A percentile compares a stretch with the other conserved stretches of the same genome.
Evolutionary conservation across 768 basidiomycete species (phyloP).

Genomic region (Cystobasidium tubakii): DNA sequence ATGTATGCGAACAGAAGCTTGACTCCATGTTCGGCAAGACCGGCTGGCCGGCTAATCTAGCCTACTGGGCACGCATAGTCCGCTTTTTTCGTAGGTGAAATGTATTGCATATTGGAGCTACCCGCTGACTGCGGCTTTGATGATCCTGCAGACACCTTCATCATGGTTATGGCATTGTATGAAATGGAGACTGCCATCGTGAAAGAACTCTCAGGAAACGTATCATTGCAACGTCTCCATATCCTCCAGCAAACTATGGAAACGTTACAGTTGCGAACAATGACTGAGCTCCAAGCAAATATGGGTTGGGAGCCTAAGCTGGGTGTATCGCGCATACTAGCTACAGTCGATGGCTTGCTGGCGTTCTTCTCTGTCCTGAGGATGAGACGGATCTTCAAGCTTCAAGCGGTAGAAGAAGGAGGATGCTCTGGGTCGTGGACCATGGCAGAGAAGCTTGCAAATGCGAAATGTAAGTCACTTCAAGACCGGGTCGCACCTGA

Average conservation of each 20-base stretch:
- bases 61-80: conserved; percentile 3
- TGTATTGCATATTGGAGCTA: neutral
- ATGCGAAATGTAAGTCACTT: neutral
- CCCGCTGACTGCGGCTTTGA: too few species aligned
- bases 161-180: neutral
- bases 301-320: neutral
- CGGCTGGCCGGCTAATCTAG: neutral
- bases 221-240: neutral
- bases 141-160: neutral
- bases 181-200: neutral
- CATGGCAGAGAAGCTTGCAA: neutral
- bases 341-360: neutral
- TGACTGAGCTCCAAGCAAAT: neutral
- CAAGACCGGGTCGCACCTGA: neutral
- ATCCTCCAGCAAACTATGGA: neutral
- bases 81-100: neutral
- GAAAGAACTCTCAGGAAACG: neutral
- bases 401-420: neutral
- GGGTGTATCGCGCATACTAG: neutral
- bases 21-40: neutral
- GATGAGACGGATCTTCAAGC: neutral
- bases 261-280: neutral
- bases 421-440: neutral
- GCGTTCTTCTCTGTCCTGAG: neutral
- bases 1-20: neutral